phyloP scores from a whole-genome alignment of 306 rosid genomes.

The Cyamopsis tetragonoloba region DNA sequence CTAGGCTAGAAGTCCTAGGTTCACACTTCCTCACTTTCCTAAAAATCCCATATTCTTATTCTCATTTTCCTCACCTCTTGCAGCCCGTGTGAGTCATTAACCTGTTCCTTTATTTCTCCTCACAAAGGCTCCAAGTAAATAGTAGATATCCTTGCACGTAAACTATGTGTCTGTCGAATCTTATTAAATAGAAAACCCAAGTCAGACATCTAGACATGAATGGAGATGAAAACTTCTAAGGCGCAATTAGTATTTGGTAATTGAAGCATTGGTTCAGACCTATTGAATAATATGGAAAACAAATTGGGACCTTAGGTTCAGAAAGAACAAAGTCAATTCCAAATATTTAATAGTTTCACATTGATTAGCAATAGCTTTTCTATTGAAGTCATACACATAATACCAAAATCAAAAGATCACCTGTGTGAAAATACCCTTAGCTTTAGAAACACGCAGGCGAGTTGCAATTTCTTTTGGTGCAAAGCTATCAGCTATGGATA shows the following conservation, averaged over 20 bases:
- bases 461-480: constrained; percentile 74
- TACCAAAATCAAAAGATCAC: constrained; percentile 35
- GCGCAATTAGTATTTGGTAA: background rate
- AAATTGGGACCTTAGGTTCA: background rate
- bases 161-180: background rate
- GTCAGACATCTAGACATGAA: background rate
- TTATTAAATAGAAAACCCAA: background rate
- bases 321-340: background rate
- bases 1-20: background rate
- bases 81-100: no score
- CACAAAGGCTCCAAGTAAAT: background rate
- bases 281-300: background rate
- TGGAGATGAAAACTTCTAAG: background rate
- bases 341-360: background rate
- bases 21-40: background rate
- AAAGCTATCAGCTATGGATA: constrained; percentile 94
- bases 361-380: background rate
- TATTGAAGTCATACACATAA: background rate
- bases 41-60: background rate
- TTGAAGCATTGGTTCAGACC: background rate
- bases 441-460: constrained; percentile 70
- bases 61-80: background rate
- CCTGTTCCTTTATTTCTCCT: background rate
- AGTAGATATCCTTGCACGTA: no score
- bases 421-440: constrained; percentile 89